Percentiles rank a stretch among this genome's conserved stretches.
phyloP scores from a whole-genome alignment of 2,329 filamentous ascomycete genomes.

The Pyricularia sp. region DNA sequence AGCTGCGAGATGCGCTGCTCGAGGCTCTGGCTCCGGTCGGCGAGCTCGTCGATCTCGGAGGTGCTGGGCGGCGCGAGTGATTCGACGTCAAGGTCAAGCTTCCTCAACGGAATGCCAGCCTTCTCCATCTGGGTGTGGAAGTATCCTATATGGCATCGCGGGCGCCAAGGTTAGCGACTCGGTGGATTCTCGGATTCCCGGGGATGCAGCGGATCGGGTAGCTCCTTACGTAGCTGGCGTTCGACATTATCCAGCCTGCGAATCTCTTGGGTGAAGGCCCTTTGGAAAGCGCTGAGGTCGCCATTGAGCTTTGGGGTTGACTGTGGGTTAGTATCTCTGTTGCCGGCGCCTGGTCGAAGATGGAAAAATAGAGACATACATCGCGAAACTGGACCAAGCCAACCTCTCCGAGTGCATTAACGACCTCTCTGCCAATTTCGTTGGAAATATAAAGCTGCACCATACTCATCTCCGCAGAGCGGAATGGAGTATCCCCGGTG shows the following conservation, averaged over 20 bases:
- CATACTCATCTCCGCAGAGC: conserved; percentile 99
- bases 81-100: conserved; percentile 84
- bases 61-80: conserved; percentile 81
- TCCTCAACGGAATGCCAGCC: conserved; percentile 72
- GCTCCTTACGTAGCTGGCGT: conserved; percentile 77
- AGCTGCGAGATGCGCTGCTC: conserved; percentile 86
- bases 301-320: conserved; percentile 64
- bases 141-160: conserved; percentile 51
- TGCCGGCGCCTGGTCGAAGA: background rate
- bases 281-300: conserved; percentile 87
- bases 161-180: background rate
- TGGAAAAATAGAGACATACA: conserved; percentile 43
- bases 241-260: conserved; percentile 96
- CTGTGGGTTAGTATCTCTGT: background rate
- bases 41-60: conserved; percentile 91
- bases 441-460: conserved; percentile 99
- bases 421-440: conserved; percentile 95
- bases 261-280: conserved; percentile 96
- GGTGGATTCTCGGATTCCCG: background rate
- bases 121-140: conserved; percentile 97
- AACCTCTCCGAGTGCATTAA: conserved; percentile 91
- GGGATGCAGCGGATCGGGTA: background rate
- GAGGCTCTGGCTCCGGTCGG: conserved; percentile 83
- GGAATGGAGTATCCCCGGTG: conserved; percentile 88
- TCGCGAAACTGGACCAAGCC: conserved; percentile 96